phyloP scores from a whole-genome alignment of 148 eudicot genomes.

The Chenopodium album region DNA sequence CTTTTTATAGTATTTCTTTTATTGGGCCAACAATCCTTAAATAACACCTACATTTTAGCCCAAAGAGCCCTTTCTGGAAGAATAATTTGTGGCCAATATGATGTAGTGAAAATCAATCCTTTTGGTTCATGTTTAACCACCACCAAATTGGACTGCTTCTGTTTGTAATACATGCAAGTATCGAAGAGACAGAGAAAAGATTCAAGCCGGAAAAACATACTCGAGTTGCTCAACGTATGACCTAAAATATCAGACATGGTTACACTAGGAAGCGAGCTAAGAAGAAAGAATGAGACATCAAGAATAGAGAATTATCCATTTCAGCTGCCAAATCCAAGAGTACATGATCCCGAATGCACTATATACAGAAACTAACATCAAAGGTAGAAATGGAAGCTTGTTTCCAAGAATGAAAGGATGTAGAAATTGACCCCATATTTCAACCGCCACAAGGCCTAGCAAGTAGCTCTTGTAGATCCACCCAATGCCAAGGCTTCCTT shows the following conservation, averaged over 20 bases:
- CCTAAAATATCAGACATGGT: background rate
- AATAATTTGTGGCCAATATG: too few relatives aligned
- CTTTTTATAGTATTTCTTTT: too few relatives aligned
- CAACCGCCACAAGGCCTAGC: slow-evolving; percentile 65
- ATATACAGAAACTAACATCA: slow-evolving; percentile 67
- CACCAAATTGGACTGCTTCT: background rate
- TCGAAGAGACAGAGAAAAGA: background rate
- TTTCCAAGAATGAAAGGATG: slow-evolving; percentile 62
- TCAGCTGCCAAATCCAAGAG: slow-evolving; percentile 95
- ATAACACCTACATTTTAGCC: too few relatives aligned
- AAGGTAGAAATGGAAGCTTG: slow-evolving; percentile 73
- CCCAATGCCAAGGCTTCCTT: slow-evolving; percentile 40
- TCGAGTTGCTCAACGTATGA: background rate
- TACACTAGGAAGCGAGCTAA: background rate
- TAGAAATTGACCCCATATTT: slow-evolving; percentile 76
- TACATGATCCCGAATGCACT: slow-evolving; percentile 75
- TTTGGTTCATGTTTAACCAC: too few relatives aligned
- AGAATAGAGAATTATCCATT: slow-evolving; percentile 38
- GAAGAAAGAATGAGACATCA: slow-evolving; percentile 22
- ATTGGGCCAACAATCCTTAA: too few relatives aligned
- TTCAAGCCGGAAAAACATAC: background rate
- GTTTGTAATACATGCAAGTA: background rate
- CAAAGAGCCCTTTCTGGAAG: too few relatives aligned
- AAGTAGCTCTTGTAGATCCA: slow-evolving; percentile 61
- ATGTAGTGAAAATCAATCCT: too few relatives aligned